Evolutionary conservation across 352 stramenopile genomes (phyloP), one percentile per base, ranked within the genome.

Genomic region (Phytophthora hybrid): DNA sequence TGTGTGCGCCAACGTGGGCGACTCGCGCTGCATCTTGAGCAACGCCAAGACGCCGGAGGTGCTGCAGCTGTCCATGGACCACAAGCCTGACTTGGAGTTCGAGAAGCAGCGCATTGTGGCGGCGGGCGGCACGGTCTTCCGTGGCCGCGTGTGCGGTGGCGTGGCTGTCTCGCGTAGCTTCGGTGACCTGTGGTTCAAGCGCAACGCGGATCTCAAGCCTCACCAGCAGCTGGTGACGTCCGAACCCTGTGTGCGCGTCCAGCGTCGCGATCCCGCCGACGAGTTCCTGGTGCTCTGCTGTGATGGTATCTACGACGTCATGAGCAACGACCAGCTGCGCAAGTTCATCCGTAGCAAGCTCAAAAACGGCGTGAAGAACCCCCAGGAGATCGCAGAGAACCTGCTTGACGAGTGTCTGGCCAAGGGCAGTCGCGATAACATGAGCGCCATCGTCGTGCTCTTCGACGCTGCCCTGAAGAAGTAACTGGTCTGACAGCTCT

Each of bases 241-340:
- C 6, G 90, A 97, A 72, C 90, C 90, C 3, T 95, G 87, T 62
- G 81, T 97, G 56, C 86, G 86, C 37, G 87, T 95, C 64, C 88
- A 94, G 53, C 78, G 73, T 21, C 90, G 88, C 21, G 79, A 92
- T 59, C 21, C 81, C 5, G 79, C 96, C 4, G 95, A 99, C 73
- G 91, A 98, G 76, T 98, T 98, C 68, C 79, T 98, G 16, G 80
- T 98, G 59, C 82, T 99, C 16, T 93, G 87, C 53, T 99, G 94
- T 67, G 95, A 99, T 68, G 95, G 95, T 62, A 95, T 99, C 62
- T 98, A 94, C 79, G 95, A 99, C 68, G 95, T 98, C 34, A 98
- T 98, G 91, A 95, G 83, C 71, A 97, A 98, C 75, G 90, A 98
- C 75, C 92, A 98, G 79, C 80, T 96, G 59, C 88, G 94, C 53